These are phyloP conservation scores for Ceratorhiza oryzae-sativae DNA, from an alignment of 1,284 basidiomycete species.

Conservation along the genomic window DNA sequence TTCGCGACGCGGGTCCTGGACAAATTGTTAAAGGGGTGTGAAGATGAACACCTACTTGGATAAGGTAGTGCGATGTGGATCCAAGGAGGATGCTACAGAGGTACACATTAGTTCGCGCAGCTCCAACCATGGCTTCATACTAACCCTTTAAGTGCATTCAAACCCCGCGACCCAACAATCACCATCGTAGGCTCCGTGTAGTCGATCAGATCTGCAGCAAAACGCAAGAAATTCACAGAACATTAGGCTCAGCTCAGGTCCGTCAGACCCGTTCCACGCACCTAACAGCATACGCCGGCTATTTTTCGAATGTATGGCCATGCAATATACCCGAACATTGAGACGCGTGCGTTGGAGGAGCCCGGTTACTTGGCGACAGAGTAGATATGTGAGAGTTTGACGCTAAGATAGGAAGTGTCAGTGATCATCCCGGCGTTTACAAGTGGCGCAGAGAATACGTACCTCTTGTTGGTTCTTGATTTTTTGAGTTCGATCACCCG, in stretches of 20 bases:
- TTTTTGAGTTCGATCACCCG: slow-evolving; percentile 76
- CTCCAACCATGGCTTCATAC: slow-evolving; percentile 46
- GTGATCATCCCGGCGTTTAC: slow-evolving; percentile 16
- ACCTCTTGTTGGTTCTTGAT: slow-evolving; percentile 90
- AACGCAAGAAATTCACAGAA: neutral
- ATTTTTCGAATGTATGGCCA: slow-evolving; percentile 96
- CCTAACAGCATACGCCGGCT: slow-evolving; percentile 90
- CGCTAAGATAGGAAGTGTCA: slow-evolving; percentile 59
- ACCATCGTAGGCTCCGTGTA: slow-evolving; percentile 90
- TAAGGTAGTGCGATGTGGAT: slow-evolving; percentile 97
- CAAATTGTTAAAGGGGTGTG: neutral
- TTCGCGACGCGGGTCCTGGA: neutral
- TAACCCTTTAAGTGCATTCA: slow-evolving; percentile 89
- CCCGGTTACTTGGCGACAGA: slow-evolving; percentile 86
- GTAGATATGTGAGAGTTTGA: slow-evolving; percentile 85
- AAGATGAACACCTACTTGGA: slow-evolving; percentile 62
- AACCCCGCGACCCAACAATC: slow-evolving; percentile 92
- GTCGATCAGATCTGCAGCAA: slow-evolving; percentile 79
- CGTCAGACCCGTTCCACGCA: slow-evolving; percentile 49
- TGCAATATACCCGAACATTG: slow-evolving; percentile 86
- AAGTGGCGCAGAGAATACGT: slow-evolving; percentile 42
- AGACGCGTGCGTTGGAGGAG: slow-evolving; percentile 89
- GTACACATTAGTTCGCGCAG: neutral
- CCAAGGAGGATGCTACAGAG: slow-evolving; percentile 83
- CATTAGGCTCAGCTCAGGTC: neutral